phyloP scores from a whole-genome alignment of 805 yeast genomes.

The Starmerella ratchasimensis region DNA sequence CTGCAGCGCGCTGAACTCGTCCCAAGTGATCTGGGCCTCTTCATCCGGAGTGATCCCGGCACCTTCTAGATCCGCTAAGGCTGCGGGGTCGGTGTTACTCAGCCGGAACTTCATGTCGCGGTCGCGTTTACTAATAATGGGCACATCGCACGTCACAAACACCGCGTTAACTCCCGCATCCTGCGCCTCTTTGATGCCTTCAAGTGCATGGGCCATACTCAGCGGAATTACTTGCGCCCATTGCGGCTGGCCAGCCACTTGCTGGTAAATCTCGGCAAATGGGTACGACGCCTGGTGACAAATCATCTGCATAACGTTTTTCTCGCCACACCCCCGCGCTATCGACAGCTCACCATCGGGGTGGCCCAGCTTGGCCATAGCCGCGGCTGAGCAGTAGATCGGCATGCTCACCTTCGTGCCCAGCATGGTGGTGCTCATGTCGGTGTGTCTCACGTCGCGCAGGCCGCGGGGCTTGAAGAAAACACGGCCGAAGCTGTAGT shows the following conservation, averaged over 20 bases:
- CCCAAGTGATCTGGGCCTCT: constrained; percentile 26
- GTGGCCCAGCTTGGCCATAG: constrained; percentile 80
- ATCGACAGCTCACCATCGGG: constrained; percentile 83
- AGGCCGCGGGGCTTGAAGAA: constrained; percentile 78
- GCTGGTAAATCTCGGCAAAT: constrained; percentile 68
- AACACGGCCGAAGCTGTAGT: constrained; percentile 70
- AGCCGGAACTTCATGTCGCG: constrained; percentile 41
- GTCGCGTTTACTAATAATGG: constrained; percentile 78
- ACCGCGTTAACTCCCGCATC: constrained; percentile 56
- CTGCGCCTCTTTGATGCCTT: constrained; percentile 53
- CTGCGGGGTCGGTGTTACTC: constrained; percentile 54
- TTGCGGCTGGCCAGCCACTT: constrained; percentile 59
- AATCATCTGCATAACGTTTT: constrained; percentile 72
- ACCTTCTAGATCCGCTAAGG: constrained; percentile 76
- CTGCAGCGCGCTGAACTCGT: constrained; percentile 28
- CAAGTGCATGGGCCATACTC: constrained; percentile 48
- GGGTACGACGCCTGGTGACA: constrained; percentile 84
- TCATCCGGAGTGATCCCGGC: constrained; percentile 34
- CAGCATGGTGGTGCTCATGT: constrained; percentile 55
- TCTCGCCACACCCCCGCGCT: constrained; percentile 68
- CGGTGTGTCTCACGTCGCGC: constrained; percentile 62
- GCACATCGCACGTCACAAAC: constrained; percentile 76
- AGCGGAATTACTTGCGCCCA: constrained; percentile 85
- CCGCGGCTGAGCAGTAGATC: constrained; percentile 82
- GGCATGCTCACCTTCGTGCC: constrained; percentile 65